Conservation (phyloP, 1,284 basidiomycete genomes). For the Moniliella sp. region DNA sequence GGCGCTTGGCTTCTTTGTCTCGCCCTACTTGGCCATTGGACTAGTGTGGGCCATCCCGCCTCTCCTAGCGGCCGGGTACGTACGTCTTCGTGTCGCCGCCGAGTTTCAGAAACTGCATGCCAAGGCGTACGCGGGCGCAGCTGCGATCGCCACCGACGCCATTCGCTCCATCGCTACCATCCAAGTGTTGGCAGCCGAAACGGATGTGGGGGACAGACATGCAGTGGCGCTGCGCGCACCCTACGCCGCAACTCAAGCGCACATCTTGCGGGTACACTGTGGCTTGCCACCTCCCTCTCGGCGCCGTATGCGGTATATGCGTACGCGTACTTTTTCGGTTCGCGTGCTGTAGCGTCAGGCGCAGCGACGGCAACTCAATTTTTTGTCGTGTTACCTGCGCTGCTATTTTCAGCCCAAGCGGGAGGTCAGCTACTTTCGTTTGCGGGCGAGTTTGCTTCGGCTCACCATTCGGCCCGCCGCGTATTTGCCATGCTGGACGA, state of each 20-base stretch:
- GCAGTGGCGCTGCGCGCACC: slow-evolving; percentile 8
- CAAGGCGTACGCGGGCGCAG: slow-evolving; percentile 15
- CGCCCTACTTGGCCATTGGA: slow-evolving; percentile 20
- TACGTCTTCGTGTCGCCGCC: slow-evolving; percentile 19
- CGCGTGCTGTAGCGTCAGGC: slow-evolving; percentile 14
- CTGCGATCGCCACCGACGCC: slow-evolving; percentile 20
- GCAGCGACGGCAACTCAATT: slow-evolving; percentile 17
- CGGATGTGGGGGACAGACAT: slow-evolving; percentile 15
- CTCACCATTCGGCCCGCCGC: slow-evolving; percentile 16
- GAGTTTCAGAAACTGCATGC: slow-evolving; percentile 22
- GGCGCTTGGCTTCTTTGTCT: slow-evolving; percentile 11
- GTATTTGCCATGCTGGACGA: slow-evolving; percentile 16
- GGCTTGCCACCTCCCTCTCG: slow-evolving; percentile 11
- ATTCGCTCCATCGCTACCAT: slow-evolving; percentile 17
- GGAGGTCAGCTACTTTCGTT: slow-evolving; percentile 22
- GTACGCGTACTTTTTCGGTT: slow-evolving; percentile 26
- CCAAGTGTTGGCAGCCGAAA: slow-evolving; percentile 12
- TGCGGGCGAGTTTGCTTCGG: slow-evolving; percentile 18
- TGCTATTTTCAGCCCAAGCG: slow-evolving; percentile 23
- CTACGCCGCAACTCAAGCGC: slow-evolving; percentile 13
- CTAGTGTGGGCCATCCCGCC: slow-evolving; percentile 17
- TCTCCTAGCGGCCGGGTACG: slow-evolving; percentile 14
- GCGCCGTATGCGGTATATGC: slow-evolving; percentile 18
- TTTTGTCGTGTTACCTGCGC: slow-evolving; percentile 19
- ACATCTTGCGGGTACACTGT: slow-evolving; percentile 17